Evolutionary conservation across 2,329 filamentous ascomycete species (phyloP).

Genomic region (Cercospora sesami): DNA sequence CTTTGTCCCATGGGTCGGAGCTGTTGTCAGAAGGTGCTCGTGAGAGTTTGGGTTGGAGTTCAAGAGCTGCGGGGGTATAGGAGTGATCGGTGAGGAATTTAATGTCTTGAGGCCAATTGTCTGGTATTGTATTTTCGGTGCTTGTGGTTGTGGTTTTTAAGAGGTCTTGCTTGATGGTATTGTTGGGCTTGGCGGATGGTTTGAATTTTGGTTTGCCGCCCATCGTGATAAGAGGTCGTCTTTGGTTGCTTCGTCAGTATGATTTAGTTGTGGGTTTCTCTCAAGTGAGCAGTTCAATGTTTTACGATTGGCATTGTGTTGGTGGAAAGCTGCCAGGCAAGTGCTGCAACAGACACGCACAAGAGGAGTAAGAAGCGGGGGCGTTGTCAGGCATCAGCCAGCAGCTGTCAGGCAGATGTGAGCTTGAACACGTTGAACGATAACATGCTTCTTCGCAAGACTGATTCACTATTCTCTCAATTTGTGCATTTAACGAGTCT

Average conservation of each 20-base stretch:
- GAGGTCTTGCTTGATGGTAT: not conserved
- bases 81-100: constrained; percentile 37
- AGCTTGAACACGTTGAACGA: not conserved
- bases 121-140: constrained; percentile 16
- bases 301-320: not conserved
- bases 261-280: not conserved
- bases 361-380: not conserved
- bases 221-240: not conserved
- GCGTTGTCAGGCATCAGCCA: not conserved
- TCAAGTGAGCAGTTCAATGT: not conserved
- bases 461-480: not conserved
- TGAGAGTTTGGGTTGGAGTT: constrained; percentile 32
- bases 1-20: constrained; percentile 26
- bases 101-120: constrained; percentile 37
- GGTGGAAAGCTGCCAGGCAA: not conserved
- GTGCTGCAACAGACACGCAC: not conserved
- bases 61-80: constrained; percentile 34
- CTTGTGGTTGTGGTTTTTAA: not conserved
- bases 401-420: not conserved
- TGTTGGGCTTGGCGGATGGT: not conserved
- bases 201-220: not conserved
- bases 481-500: not conserved
- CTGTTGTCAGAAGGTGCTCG: constrained; percentile 31
- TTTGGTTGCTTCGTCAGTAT: not conserved
- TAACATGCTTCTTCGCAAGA: not conserved